Conservation (phyloP, 2,329 filamentous ascomycete genomes). For the Lachnellula subtilissima region DNA sequence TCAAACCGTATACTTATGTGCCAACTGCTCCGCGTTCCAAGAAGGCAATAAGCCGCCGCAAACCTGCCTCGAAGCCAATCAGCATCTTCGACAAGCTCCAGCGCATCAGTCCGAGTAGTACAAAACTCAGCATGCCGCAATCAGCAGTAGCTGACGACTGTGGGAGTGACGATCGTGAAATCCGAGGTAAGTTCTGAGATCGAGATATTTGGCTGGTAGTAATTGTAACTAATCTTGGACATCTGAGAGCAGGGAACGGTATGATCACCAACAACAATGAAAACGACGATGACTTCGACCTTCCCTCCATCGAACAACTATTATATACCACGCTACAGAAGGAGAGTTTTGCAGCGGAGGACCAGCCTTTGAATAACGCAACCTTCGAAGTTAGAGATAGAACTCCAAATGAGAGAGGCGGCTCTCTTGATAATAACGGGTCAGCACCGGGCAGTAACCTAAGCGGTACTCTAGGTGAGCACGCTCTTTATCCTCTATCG, state of each 20-base stretch:
- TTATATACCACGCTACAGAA: slow-evolving; percentile 11
- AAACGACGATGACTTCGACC: slow-evolving; percentile 4
- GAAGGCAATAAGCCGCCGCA: slow-evolving; percentile 9
- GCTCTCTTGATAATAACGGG: slow-evolving; percentile 6
- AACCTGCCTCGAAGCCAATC: slow-evolving; percentile 10
- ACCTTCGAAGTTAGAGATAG: no score
- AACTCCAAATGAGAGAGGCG: slow-evolving; percentile 4
- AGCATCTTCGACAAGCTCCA: slow-evolving; percentile 16
- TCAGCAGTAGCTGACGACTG: not conserved
- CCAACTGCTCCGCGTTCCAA: slow-evolving; percentile 19
- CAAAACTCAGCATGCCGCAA: slow-evolving; percentile 9
- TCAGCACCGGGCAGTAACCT: slow-evolving; percentile 12
- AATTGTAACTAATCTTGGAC: slow-evolving; percentile 3
- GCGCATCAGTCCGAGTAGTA: slow-evolving; percentile 7
- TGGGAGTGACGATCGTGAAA: not conserved
- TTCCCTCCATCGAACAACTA: slow-evolving; percentile 16
- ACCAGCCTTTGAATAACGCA: not conserved
- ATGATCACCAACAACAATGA: slow-evolving; percentile 2
- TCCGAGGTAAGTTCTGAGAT: slow-evolving; percentile 2
- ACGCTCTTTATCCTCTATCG: slow-evolving; percentile 6
- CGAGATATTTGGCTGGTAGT: slow-evolving; percentile 4
- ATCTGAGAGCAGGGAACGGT: slow-evolving; percentile 2
- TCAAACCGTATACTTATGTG: slow-evolving; percentile 16
- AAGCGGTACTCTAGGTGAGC: slow-evolving; percentile 11
- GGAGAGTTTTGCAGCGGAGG: slow-evolving; percentile 12